A percentile compares a stretch with the other conserved stretches of the same genome.
These are phyloP conservation scores for Tylopilus balloui DNA, from an alignment of 768 basidiomycete species.

Conservation along the genomic window DNA sequence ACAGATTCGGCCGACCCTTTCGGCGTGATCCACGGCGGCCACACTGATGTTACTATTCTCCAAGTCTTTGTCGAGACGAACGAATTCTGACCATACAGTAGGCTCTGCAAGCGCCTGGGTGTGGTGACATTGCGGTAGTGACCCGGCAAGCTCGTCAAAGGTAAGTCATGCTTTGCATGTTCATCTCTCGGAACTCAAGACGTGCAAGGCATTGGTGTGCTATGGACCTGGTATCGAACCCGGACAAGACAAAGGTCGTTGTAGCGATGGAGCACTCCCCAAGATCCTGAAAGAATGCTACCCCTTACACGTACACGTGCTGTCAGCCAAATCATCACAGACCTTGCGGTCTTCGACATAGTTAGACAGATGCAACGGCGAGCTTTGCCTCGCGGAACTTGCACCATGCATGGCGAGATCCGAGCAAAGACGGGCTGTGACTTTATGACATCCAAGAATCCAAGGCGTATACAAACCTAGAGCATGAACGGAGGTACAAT, in stretches of 20 bases:
- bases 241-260: constrained; percentile 87
- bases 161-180: constrained; percentile 28
- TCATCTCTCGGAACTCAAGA: constrained; percentile 34
- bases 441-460: constrained; percentile 53
- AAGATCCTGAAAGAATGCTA: constrained; percentile 83
- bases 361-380: constrained; percentile 64
- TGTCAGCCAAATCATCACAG: constrained; percentile 87
- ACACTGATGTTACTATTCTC: constrained; percentile 88
- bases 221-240: constrained; percentile 93
- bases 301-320: constrained; percentile 83
- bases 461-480: constrained; percentile 44
- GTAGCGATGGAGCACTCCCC: constrained; percentile 82
- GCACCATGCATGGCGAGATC: constrained; percentile 75
- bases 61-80: constrained; percentile 37
- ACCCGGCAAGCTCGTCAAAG: constrained; percentile 87
- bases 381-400: constrained; percentile 68
- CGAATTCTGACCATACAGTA: constrained; percentile 25
- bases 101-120: constrained; percentile 91
- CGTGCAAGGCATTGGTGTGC: constrained; percentile 77
- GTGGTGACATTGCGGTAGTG: constrained; percentile 93
- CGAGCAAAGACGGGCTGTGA: constrained; percentile 77
- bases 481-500: neutral
- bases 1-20: constrained; percentile 84
- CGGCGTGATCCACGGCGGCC: constrained; percentile 94
- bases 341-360: constrained; percentile 87